phyloP scores from a whole-genome alignment of 768 basidiomycete genomes.

The Pholiota microspora region DNA sequence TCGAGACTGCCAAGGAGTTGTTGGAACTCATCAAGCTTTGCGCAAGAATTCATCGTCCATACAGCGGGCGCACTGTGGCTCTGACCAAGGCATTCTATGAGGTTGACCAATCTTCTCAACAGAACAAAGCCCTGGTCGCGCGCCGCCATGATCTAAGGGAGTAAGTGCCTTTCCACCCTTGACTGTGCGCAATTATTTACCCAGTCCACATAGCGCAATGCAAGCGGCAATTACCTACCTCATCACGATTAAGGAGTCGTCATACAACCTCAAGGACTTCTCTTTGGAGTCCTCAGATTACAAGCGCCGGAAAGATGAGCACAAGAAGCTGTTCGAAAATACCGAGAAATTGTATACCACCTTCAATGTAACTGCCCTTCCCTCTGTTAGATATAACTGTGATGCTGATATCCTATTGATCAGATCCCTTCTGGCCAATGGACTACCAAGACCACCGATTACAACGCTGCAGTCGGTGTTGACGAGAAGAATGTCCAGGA shows the following conservation, averaged over 20 bases:
- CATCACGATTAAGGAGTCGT: not conserved
- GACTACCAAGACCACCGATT: not conserved
- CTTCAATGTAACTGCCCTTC: not conserved
- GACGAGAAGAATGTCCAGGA: conserved; percentile 7
- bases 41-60: conserved; percentile 1
- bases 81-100: conserved; percentile 4
- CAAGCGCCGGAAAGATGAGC: not conserved
- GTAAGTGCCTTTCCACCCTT: not conserved
- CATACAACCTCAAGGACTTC: conserved; percentile 2
- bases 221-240: not conserved
- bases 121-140: not conserved
- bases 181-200: not conserved
- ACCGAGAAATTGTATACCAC: not conserved
- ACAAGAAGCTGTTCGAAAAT: not conserved
- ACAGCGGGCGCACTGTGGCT: conserved; percentile 5
- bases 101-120: conserved; percentile 2
- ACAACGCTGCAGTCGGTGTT: not conserved
- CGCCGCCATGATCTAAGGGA: conserved; percentile 3
- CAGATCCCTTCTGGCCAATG: not conserved
- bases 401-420: not conserved
- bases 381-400: not conserved
- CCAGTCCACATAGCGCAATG: not conserved
- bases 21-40: conserved; percentile 8
- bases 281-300: not conserved
- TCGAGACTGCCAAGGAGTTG: conserved; percentile 6